A percentile compares a stretch with the other conserved stretches of the same genome.
These are phyloP conservation scores for Eucalyptus microcorys DNA, from an alignment of 345 rosid genomes.

Conservation along the genomic window DNA sequence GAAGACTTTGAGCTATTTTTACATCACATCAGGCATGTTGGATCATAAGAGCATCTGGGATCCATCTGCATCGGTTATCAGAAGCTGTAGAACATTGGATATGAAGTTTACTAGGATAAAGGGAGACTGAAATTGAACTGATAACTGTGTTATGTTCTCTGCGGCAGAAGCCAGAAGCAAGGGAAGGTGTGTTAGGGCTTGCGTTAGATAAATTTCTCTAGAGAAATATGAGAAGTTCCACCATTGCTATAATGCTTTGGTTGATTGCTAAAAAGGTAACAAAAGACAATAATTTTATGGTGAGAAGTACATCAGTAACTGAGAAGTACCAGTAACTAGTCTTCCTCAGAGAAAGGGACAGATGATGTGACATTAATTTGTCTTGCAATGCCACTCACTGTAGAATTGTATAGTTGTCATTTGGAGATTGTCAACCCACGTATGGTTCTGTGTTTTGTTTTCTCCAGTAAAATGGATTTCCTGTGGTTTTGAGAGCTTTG, in stretches of 20 bases:
- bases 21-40: neutral
- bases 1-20: neutral
- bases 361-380: neutral
- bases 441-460: neutral
- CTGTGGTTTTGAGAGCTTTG: neutral
- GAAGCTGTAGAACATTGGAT: neutral
- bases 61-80: neutral
- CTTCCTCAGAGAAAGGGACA: neutral
- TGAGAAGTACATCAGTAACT: neutral
- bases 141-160: neutral
- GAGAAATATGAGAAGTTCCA: neutral
- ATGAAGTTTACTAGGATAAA: neutral
- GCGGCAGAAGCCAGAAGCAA: neutral
- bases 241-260: neutral
- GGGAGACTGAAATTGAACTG: neutral
- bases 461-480: neutral
- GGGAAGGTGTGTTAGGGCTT: neutral
- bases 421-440: neutral
- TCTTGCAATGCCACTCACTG: neutral
- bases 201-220: neutral
- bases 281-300: neutral
- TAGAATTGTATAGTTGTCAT: neutral
- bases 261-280: neutral
- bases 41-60: neutral
- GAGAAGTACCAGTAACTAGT: neutral